Conservation (phyloP, 805 yeast genomes). For the Brettanomyces bruxellensis region DNA sequence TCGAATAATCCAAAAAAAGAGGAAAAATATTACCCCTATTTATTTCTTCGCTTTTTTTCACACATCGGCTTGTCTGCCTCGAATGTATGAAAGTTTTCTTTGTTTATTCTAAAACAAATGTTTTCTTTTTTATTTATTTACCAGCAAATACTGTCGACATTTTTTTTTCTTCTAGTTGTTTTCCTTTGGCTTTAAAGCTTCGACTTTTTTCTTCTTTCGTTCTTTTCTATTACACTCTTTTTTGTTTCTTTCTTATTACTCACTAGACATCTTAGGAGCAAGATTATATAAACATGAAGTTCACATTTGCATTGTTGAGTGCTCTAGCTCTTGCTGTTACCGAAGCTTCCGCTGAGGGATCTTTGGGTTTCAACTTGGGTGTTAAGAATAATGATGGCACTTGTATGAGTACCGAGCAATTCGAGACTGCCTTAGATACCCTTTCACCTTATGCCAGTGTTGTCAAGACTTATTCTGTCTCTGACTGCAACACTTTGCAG, state of each 20-base stretch:
- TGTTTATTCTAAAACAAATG: too few relatives aligned
- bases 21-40: too few relatives aligned
- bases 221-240: background rate
- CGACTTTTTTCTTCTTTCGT: conserved; percentile 3
- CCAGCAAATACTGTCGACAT: background rate
- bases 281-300: conserved; percentile 15
- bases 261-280: background rate
- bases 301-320: conserved; percentile 15
- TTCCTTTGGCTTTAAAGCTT: too few relatives aligned
- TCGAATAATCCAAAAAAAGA: too few relatives aligned
- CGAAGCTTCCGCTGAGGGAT: conserved; percentile 18
- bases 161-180: conserved; percentile 1
- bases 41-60: too few relatives aligned
- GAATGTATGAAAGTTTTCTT: too few relatives aligned
- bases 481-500: conserved; percentile 89
- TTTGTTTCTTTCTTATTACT: conserved; percentile 1
- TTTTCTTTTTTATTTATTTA: too few relatives aligned
- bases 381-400: conserved; percentile 64
- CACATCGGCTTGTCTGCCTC: too few relatives aligned
- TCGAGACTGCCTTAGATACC: conserved; percentile 53
- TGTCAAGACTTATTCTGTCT: conserved; percentile 82
- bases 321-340: conserved; percentile 14
- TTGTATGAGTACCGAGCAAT: conserved; percentile 71
- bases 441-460: conserved; percentile 51
- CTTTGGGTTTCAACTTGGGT: conserved; percentile 77